phyloP scores from a whole-genome alignment of 768 basidiomycete species.

The Amanita jacksonii region DNA sequence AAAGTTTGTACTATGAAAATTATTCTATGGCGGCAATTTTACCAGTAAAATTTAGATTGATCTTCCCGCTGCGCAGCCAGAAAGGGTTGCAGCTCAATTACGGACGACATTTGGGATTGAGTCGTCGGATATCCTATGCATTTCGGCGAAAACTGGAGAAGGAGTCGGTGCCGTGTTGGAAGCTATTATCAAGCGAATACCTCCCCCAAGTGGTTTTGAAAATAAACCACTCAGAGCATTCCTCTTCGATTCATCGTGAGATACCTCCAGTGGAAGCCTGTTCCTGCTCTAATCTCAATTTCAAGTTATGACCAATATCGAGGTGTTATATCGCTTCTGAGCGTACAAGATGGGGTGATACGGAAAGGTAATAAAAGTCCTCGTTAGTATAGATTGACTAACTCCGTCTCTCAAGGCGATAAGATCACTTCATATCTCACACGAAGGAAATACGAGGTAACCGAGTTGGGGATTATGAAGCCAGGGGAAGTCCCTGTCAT shows the following conservation, averaged over 20 bases:
- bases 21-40: constrained; percentile 2
- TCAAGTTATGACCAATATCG: constrained; percentile 87
- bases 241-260: constrained; percentile 88
- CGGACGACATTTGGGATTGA: constrained; percentile 75
- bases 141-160: constrained; percentile 89
- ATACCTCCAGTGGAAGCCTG: neutral
- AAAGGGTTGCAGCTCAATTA: constrained; percentile 73
- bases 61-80: constrained; percentile 80
- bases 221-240: constrained; percentile 67
- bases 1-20: constrained; percentile 42
- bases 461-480: constrained; percentile 82
- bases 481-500: constrained; percentile 78
- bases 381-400: neutral
- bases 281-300: constrained; percentile 10
- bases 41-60: constrained; percentile 55
- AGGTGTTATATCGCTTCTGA: constrained; percentile 90
- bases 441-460: constrained; percentile 81
- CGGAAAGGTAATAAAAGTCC: constrained; percentile 51
- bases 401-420: constrained; percentile 49
- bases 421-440: constrained; percentile 81
- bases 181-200: constrained; percentile 78
- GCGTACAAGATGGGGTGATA: constrained; percentile 69
- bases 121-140: constrained; percentile 60
- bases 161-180: constrained; percentile 72
- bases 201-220: constrained; percentile 55